Percentiles rank a stretch among this genome's conserved stretches.
These are phyloP conservation scores for Graphium sp. DNA, from an alignment of 2,329 filamentous ascomycete species.

Conservation along the genomic window DNA sequence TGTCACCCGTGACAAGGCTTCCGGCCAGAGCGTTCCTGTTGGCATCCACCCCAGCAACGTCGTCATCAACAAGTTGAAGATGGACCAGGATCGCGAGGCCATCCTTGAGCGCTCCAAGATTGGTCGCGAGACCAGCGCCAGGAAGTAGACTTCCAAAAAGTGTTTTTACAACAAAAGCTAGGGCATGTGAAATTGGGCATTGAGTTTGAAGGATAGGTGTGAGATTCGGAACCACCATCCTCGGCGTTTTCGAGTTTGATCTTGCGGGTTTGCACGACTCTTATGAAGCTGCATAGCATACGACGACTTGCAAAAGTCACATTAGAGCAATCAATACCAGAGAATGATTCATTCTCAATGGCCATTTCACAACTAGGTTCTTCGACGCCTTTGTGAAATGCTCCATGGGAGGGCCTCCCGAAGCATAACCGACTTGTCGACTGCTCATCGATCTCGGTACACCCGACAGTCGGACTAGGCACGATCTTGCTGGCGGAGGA, in stretches of 20 bases:
- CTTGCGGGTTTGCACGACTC: too few relatives aligned
- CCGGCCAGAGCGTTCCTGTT: slow-evolving; percentile 87
- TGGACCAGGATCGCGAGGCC: slow-evolving; percentile 85
- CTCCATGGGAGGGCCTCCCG: slow-evolving; percentile 63
- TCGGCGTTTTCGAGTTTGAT: too few relatives aligned
- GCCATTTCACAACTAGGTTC: slow-evolving; percentile 46
- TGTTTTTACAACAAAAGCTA: too few relatives aligned
- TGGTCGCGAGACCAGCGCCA: slow-evolving; percentile 60
- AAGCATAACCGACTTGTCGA: too few relatives aligned
- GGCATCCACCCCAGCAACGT: slow-evolving; percentile 94
- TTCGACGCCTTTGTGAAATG: slow-evolving; percentile 42
- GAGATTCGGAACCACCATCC: too few relatives aligned
- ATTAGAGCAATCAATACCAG: slow-evolving; percentile 3
- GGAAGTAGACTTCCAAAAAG: slow-evolving; percentile 54
- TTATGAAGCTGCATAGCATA: slow-evolving; percentile 3
- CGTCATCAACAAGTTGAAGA: slow-evolving; percentile 96
- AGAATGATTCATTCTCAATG: slow-evolving; percentile 36
- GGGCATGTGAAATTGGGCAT: too few relatives aligned
- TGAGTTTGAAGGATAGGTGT: too few relatives aligned
- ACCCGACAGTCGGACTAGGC: not conserved
- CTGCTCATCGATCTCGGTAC: too few relatives aligned
- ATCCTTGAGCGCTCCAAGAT: slow-evolving; percentile 74
- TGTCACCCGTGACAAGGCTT: slow-evolving; percentile 91
- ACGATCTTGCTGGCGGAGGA: too few relatives aligned
- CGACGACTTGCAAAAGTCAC: slow-evolving; percentile 4